These are phyloP conservation scores for Rhynchospora breviuscula DNA, from an alignment of 176 grass and related monocot genomes.

Conservation along the genomic window DNA sequence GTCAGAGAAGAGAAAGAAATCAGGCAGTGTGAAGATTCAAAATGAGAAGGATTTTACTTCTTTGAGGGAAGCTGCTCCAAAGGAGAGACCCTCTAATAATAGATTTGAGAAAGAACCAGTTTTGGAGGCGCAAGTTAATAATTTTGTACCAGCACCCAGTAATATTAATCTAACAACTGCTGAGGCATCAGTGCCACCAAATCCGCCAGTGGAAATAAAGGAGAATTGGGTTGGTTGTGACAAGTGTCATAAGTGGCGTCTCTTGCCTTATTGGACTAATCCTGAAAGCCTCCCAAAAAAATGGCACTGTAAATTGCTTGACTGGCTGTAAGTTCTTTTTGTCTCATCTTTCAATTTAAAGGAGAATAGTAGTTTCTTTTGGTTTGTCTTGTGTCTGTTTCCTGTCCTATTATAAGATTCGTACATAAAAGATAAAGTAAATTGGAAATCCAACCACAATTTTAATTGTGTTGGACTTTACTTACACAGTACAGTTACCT, in stretches of 20 bases:
- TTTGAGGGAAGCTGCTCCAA: constrained; percentile 33
- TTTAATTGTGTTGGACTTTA: too few relatives aligned
- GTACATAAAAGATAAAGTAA: too few relatives aligned
- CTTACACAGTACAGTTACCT: too few relatives aligned
- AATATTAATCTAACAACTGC: constrained; percentile 42
- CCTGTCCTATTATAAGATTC: neutral
- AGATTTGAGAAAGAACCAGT: constrained; percentile 39
- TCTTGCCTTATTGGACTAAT: constrained; percentile 75
- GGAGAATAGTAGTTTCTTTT: constrained; percentile 6
- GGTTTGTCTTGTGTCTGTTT: neutral
- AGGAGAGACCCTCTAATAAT: constrained; percentile 38
- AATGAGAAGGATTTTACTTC: constrained; percentile 47
- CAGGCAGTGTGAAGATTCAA: constrained; percentile 32
- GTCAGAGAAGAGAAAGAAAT: constrained; percentile 50
- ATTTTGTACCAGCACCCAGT: constrained; percentile 39
- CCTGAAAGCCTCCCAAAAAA: constrained; percentile 60
- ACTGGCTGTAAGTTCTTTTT: constrained; percentile 88
- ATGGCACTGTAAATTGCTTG: constrained; percentile 88
- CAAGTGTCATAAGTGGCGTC: constrained; percentile 90
- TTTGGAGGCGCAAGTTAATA: constrained; percentile 35
- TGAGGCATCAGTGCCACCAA: constrained; percentile 12
- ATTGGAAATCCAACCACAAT: too few relatives aligned
- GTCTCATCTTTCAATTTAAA: constrained; percentile 1
- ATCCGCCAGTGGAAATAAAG: constrained; percentile 57
- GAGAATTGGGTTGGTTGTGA: constrained; percentile 97